These are phyloP conservation scores for Vanrija pseudolonga DNA, from an alignment of 1,284 basidiomycete species.

Conservation along the genomic window DNA sequence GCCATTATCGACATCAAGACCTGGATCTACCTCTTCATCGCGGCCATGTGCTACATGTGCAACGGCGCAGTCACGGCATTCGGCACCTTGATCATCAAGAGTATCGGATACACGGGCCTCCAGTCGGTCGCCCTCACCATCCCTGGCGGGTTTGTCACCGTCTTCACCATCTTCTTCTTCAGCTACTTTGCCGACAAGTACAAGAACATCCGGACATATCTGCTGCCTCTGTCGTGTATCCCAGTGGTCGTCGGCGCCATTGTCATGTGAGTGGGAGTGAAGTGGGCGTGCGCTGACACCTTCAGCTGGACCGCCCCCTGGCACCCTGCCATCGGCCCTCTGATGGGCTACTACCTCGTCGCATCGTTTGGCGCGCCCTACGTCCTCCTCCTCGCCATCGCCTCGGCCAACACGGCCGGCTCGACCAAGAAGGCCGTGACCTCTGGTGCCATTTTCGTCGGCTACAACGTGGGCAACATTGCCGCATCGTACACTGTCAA, in stretches of 20 bases:
- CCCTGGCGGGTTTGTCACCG: conserved; percentile 51
- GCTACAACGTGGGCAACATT: conserved; percentile 49
- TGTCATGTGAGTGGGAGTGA: conserved; percentile 15
- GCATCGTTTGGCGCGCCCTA: conserved; percentile 53
- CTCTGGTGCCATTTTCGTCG: conserved; percentile 48
- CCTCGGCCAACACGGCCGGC: conserved; percentile 51
- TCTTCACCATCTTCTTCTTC: conserved; percentile 50
- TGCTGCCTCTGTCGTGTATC: conserved; percentile 51
- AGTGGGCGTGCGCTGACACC: background rate
- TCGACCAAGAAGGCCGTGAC: conserved; percentile 53
- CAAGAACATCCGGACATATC: conserved; percentile 45
- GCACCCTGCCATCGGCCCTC: conserved; percentile 48
- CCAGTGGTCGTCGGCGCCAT: conserved; percentile 53
- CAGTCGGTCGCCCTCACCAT: conserved; percentile 50
- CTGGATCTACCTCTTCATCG: conserved; percentile 51
- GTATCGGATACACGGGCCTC: conserved; percentile 52
- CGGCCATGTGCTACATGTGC: conserved; percentile 43
- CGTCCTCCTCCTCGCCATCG: conserved; percentile 51
- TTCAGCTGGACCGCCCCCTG: conserved; percentile 53
- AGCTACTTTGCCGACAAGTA: conserved; percentile 46
- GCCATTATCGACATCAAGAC: conserved; percentile 51
- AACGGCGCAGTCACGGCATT: conserved; percentile 52
- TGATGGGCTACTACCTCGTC: conserved; percentile 53
- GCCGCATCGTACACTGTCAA: conserved; percentile 46
- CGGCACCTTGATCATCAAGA: conserved; percentile 51